Evolutionary conservation across 1,139 yeast genomes (phyloP), one percentile per base, ranked within the genome.

Genomic region (Taphrina betulina): DNA sequence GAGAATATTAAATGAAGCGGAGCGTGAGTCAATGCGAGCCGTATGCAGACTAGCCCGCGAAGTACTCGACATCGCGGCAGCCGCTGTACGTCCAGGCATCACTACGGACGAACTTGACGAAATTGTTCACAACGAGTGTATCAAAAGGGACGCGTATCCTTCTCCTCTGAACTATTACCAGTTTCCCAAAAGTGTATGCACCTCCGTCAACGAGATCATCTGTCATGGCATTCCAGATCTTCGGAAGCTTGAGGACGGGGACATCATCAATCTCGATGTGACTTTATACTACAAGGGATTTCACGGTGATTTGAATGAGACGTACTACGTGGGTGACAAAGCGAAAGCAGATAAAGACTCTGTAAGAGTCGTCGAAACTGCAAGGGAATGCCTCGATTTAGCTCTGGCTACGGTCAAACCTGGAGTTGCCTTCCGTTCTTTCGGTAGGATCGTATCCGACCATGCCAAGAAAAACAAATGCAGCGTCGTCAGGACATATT

Each of bases 211-310:
- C 70, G 98, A 92, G 73, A 83, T 89, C 59, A 86, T 92, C 60
- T 92, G 99, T 69, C 99, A 92, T 70, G 99, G 99, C 63, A 86
- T 92, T 59, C 98, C 98, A 23, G 98, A 94, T 70, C 78, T 85
- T 72, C 79, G 90, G 57, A 81, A 81, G 37, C 76, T 94, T 61
- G 73, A 87, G 68, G 97, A 92, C 65, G 98, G 99, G 54, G 99
- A 94, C 69, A 92, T 94, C 63, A 77, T 94, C 62, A 94, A 94
- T 69, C 74, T 94, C 63, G 99, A 94, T 69, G 88, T 94, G 50
- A 78, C 96, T 2, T 71, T 94, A 57, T 92, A 78, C 73, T 80
- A 85, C 70, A 80, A 85, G 64, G 98, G 98, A 0, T 81, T 82
- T 72, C 97, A 94, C 71, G 84, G 96, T 2, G 99, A 94, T 71